Conservation (phyloP, 2,329 filamentous ascomycete species). For the Ophiostoma ulmi region DNA sequence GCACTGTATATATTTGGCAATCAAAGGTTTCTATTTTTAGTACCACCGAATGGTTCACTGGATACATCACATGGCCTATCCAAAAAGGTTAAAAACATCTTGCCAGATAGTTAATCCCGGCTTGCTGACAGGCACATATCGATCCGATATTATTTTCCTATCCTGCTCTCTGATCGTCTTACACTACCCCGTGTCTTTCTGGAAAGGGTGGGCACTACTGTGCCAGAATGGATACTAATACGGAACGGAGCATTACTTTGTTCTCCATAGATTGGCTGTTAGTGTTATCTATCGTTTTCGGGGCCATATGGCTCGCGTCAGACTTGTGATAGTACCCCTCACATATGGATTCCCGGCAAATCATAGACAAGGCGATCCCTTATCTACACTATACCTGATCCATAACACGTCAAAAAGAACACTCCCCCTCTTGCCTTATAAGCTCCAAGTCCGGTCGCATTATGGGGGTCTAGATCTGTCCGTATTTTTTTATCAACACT, state of each 20-base stretch:
- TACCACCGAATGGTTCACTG: neutral
- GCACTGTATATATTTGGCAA: neutral
- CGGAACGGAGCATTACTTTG: neutral
- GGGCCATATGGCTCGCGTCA: neutral
- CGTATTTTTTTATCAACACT: neutral
- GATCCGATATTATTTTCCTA: constrained; percentile 7
- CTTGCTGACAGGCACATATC: neutral
- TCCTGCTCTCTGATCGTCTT: neutral
- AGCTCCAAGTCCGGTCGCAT: neutral
- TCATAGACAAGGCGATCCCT: constrained; percentile 9
- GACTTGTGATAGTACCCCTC: constrained; percentile 5
- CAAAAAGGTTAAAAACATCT: constrained; percentile 14
- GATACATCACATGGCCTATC: neutral
- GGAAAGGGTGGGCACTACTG: neutral
- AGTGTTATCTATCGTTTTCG: constrained; percentile 14
- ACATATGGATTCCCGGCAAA: constrained; percentile 6
- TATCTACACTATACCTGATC: neutral
- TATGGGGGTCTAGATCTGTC: neutral
- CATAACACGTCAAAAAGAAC: neutral
- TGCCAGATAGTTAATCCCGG: neutral
- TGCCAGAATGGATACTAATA: neutral
- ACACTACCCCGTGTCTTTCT: constrained; percentile 1
- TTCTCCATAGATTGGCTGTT: constrained; percentile 13
- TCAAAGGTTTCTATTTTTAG: constrained; percentile 6
- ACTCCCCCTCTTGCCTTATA: constrained; percentile 5